These are phyloP conservation scores for Phoma herbarum DNA, from an alignment of 2,329 filamentous ascomycete species.

Conservation along the genomic window DNA sequence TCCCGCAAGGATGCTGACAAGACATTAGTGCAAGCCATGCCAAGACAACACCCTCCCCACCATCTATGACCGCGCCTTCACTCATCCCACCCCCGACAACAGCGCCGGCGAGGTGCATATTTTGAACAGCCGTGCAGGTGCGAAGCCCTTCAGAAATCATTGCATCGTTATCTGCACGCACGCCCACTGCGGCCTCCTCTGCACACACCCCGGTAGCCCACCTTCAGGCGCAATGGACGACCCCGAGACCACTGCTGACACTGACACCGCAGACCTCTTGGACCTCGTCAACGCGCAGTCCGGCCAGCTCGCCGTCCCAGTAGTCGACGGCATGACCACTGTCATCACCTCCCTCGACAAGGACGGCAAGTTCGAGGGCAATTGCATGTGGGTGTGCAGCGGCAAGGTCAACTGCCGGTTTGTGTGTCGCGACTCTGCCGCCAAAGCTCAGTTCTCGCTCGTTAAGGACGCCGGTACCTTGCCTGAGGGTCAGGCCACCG, in stretches of 20 bases:
- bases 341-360: not conserved
- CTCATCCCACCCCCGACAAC: not conserved
- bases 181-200: conserved; percentile 1
- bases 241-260: not conserved
- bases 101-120: not conserved
- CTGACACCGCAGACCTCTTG: not conserved
- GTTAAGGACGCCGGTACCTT: not conserved
- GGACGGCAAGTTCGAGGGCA: not conserved
- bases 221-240: not conserved
- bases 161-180: conserved; percentile 14
- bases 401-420: not conserved
- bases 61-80: not conserved
- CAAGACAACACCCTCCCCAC: not conserved
- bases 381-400: conserved; percentile 10
- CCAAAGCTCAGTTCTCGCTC: not conserved
- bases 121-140: not conserved
- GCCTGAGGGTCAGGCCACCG: not conserved
- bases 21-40: not conserved
- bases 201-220: not conserved
- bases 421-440: not conserved
- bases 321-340: not conserved
- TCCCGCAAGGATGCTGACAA: not conserved
- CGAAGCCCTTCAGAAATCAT: not conserved
- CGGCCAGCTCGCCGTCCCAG: not conserved
- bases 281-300: not conserved